Base-by-base conservation (phyloP, 225 moss, liverwort and hornwort genomes). In the Antitrichia curtipendula region DNA sequence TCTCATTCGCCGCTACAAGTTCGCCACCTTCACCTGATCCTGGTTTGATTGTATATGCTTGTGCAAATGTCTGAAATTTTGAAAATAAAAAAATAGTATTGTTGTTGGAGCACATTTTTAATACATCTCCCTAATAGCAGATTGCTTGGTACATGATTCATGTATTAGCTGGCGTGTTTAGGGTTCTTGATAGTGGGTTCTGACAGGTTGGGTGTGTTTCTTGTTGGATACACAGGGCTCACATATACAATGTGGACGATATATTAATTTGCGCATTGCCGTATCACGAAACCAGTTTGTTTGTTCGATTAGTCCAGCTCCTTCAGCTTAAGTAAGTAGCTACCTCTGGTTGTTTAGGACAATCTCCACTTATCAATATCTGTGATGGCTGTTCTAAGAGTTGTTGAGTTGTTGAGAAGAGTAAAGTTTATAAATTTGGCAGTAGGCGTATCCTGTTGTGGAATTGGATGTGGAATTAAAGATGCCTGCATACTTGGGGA, bases 1-100 rank as follows among this genome's bases (percentile, higher is more conserved):
- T 88, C 93, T 99, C 62, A 95, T 99, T 81, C 93, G 99, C 87
- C 99, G 96, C 72, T 93, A 96, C 93, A 99, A 97, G 98, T 98
- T 87, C 77, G 96, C 86, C 62, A 49, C 73, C 85, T 83, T 53
- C 83, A 49, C 83, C 40, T 84, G 24, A 59, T 53, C 24, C 61
- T 78, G 73, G 41, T 77, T 61, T 52, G 12, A 73, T 82, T 64
- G 29, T 40, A 36, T 68, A 52, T 68, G 45, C 61, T 24, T 45
- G 20, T 87, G 80, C 75, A 82, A 34, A 21, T 22, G 82, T 43
- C 45, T 78, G 73, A 38, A 38, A 61, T 12, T 36, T 56, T 57
- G 75, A 38, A 53, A n/a, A 66, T 10, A 40, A 54, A 54, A 27
- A 56, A 88, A 24, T 23, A 24, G 52, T 43, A 6, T 66, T 22